These are phyloP conservation scores for Colletotrichum neosansevieriae DNA, from an alignment of 2,329 filamentous ascomycete genomes.

Conservation along the genomic window DNA sequence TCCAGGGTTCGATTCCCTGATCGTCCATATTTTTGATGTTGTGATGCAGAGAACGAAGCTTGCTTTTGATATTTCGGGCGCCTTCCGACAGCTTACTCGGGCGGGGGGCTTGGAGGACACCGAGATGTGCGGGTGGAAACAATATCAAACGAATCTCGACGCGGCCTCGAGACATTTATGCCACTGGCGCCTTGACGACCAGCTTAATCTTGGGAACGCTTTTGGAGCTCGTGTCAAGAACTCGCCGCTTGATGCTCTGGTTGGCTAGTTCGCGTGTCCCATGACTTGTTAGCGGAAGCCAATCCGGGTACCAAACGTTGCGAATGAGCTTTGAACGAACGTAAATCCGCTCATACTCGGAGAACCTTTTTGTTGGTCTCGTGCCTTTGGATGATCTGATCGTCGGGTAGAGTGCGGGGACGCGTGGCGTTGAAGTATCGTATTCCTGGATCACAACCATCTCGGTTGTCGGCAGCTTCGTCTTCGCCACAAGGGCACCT, in stretches of 20 bases:
- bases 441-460: conserved; percentile 15
- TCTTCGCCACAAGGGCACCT: background rate
- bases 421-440: conserved; percentile 1
- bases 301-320: background rate
- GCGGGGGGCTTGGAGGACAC: background rate
- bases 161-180: background rate
- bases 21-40: conserved; percentile 5
- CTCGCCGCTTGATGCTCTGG: background rate
- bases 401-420: background rate
- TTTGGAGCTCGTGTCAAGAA: conserved; percentile 3
- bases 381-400: background rate
- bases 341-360: background rate
- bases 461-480: background rate
- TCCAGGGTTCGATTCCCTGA: conserved; percentile 27
- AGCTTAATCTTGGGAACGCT: background rate
- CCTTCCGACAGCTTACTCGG: conserved; percentile 11
- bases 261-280: background rate
- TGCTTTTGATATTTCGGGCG: background rate
- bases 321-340: background rate
- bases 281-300: background rate
- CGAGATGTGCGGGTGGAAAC: background rate
- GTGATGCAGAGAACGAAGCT: background rate
- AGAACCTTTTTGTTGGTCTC: background rate
- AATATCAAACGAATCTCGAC: background rate
- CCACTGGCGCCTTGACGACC: no score